Percentiles rank a stretch among this genome's conserved stretches.
These are phyloP conservation scores for Rubia tinctorum DNA, from an alignment of 305 asterid species.

Conservation along the genomic window DNA sequence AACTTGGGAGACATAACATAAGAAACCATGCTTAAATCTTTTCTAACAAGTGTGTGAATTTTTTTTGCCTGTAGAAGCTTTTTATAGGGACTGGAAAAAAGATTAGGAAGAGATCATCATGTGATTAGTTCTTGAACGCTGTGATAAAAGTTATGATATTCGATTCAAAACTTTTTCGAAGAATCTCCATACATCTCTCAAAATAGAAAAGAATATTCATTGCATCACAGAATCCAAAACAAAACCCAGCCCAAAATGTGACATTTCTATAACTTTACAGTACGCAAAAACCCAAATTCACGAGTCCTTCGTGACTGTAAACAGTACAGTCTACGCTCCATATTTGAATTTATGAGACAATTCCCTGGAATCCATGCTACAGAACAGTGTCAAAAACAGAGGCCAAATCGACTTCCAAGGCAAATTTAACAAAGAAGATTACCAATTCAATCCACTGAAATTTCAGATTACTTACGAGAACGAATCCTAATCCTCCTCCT, in stretches of 20 bases:
- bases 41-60: too few relatives aligned
- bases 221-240: background rate
- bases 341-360: background rate
- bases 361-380: slow-evolving; percentile 2
- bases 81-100: too few relatives aligned
- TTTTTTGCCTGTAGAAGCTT: too few relatives aligned
- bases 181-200: background rate
- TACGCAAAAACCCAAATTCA: background rate
- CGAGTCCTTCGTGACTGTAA: slow-evolving; percentile 6
- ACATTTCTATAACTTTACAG: background rate
- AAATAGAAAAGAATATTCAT: background rate
- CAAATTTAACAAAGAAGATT: background rate
- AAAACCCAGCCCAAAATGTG: background rate
- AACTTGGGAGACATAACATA: too few relatives aligned
- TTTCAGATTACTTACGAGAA: background rate
- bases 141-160: too few relatives aligned
- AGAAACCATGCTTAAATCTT: too few relatives aligned
- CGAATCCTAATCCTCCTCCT: background rate
- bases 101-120: too few relatives aligned
- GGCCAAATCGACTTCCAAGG: background rate
- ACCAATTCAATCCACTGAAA: background rate
- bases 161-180: too few relatives aligned
- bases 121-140: too few relatives aligned
- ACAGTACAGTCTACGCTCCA: background rate
- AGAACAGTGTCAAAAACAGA: slow-evolving; percentile 7